Base-by-base conservation (phyloP, 2,329 filamentous ascomycete species). In the Scytalidium lignicola region DNA sequence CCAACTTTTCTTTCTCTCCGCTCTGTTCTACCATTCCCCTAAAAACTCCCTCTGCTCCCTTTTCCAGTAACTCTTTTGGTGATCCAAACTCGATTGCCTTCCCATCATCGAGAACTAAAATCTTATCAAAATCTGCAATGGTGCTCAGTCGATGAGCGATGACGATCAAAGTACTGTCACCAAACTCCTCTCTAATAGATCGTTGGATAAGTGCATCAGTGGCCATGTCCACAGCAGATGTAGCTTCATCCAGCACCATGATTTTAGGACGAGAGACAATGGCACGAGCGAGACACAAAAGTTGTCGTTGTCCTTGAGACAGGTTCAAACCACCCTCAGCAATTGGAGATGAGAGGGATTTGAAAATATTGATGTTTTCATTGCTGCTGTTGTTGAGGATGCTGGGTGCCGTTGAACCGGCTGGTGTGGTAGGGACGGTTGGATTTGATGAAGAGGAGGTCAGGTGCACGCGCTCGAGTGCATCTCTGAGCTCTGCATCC, bases 181-280 rank as follows among this genome's bases (percentile, higher is more conserved):
- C 79, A 55, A 89, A 89, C 62, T 88, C 84, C 59, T 86, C 80
- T 19, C 85, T 75, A 57, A 90, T 89, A 45, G 76, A 82, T 5
- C 82, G 76, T 68, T 90, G 86, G 59, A 90, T 90, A 21, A 88
- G 74, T 1, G 76, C 71, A 62, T 91, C 87, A 0, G 87, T 90
- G 39, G 76, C 73, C 83, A 89, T 88, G 64, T 90, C 87, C 2
- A 91, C 86, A 0, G 87, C 86, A 2, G 80, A 85, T 0, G 88
- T 92, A 0, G 88, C 87, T 68, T 91, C 87, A 62, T 92, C 87
- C 1, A 91, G 76, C 1, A 91, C 81, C 79, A 92, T 86, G 58
- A 92, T 82, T 62, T 86, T 85, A 2, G 87, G 86, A 0, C 83
- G 76, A 0, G 80, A 76, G 20, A 89, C 81, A 56, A 90, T 88